These are phyloP conservation scores for Pyrrhoderma lamaoense DNA, from an alignment of 1,284 basidiomycete genomes.

Conservation along the genomic window DNA sequence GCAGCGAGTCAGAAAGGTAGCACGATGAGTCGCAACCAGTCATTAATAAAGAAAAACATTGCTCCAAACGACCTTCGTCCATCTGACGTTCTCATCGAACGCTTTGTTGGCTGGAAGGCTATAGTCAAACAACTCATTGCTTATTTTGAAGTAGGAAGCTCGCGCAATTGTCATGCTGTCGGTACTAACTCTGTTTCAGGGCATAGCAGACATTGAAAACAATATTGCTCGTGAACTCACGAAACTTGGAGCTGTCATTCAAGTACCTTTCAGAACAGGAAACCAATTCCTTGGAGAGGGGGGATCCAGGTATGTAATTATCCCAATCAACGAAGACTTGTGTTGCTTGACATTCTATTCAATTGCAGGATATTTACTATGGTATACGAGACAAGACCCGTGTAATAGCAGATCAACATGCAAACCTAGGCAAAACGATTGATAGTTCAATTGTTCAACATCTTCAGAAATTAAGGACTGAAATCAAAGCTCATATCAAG, in stretches of 20 bases:
- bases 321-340: neutral
- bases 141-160: slow-evolving; percentile 59
- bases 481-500: slow-evolving; percentile 98
- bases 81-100: slow-evolving; percentile 95
- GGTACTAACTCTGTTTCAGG: slow-evolving; percentile 36
- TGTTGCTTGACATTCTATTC: slow-evolving; percentile 4
- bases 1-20: slow-evolving; percentile 52
- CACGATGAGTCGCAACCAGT: slow-evolving; percentile 68
- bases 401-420: slow-evolving; percentile 91
- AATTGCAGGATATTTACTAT: slow-evolving; percentile 83
- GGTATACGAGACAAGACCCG: slow-evolving; percentile 92
- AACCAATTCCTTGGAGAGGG: slow-evolving; percentile 95
- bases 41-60: slow-evolving; percentile 86
- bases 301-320: slow-evolving; percentile 73
- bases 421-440: slow-evolving; percentile 92
- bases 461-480: slow-evolving; percentile 85
- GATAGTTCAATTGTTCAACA: slow-evolving; percentile 98
- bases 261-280: slow-evolving; percentile 93
- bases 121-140: slow-evolving; percentile 94
- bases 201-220: slow-evolving; percentile 91
- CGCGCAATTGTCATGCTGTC: neutral
- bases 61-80: slow-evolving; percentile 87
- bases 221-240: slow-evolving; percentile 92
- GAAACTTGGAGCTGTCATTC: slow-evolving; percentile 95
- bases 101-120: slow-evolving; percentile 88